Evolutionary conservation across 2,329 filamentous ascomycete genomes (phyloP).

Genomic region (Alternaria brassicae): DNA sequence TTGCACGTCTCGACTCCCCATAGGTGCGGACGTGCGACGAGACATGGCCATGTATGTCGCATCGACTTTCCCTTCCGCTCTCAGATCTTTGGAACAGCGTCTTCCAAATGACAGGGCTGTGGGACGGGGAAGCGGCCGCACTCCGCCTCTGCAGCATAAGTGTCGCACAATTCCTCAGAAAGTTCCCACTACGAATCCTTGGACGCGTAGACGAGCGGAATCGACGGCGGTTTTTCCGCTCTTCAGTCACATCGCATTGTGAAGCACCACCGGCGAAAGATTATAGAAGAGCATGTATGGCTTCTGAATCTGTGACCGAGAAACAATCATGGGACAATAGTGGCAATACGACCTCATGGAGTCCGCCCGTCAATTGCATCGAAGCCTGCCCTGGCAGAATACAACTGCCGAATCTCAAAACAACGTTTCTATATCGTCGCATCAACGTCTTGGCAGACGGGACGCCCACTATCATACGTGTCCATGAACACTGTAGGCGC

Average conservation of each 20-base stretch:
- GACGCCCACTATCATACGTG: neutral
- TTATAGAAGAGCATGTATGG: neutral
- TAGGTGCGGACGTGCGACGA: constrained; percentile 28
- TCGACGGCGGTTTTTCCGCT: constrained; percentile 12
- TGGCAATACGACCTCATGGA: neutral
- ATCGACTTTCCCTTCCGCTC: constrained; percentile 29
- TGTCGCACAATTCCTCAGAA: constrained; percentile 15
- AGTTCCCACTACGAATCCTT: constrained; percentile 8
- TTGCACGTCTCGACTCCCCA: constrained; percentile 18
- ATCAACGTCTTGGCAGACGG: constrained; percentile 5
- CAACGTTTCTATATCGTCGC: constrained; percentile 4
- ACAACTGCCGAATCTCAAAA: constrained; percentile 10
- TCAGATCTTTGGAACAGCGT: constrained; percentile 20
- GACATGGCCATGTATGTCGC: constrained; percentile 25
- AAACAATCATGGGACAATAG: neutral
- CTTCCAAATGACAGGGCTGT: constrained; percentile 13
- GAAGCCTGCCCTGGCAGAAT: neutral
- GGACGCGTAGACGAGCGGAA: constrained; percentile 15
- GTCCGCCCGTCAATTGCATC: neutral
- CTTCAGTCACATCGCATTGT: constrained; percentile 5
- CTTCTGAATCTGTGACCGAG: neutral
- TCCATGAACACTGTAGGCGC: constrained; percentile 1
- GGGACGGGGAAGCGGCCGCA: constrained; percentile 16
- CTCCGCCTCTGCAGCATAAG: constrained; percentile 32
- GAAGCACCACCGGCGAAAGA: neutral